phyloP scores from a whole-genome alignment of 768 basidiomycete genomes.

The Leccinum barrowsii region DNA sequence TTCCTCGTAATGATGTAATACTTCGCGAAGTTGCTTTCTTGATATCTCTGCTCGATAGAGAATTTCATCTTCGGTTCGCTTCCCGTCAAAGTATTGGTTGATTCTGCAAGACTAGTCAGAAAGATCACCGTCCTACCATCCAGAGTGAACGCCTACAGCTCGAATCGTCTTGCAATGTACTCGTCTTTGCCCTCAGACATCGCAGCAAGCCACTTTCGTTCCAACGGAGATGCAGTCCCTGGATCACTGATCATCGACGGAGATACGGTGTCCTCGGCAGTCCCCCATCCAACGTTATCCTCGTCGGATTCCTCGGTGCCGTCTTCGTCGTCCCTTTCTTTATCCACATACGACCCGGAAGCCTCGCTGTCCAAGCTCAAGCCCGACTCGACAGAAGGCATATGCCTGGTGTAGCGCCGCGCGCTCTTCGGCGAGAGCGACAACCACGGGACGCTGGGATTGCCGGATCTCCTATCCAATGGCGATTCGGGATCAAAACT shows the following conservation, averaged over 20 bases:
- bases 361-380: constrained; percentile 35
- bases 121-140: neutral
- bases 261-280: constrained; percentile 43
- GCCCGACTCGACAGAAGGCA: constrained; percentile 46
- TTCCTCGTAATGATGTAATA: constrained; percentile 84
- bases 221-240: constrained; percentile 70
- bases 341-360: constrained; percentile 26
- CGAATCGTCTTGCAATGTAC: constrained; percentile 67
- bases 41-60: constrained; percentile 84
- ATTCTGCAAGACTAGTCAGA: constrained; percentile 50
- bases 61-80: constrained; percentile 89
- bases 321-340: constrained; percentile 31
- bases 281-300: constrained; percentile 47
- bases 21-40: constrained; percentile 77
- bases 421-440: constrained; percentile 54
- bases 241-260: constrained; percentile 81
- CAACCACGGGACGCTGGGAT: constrained; percentile 41
- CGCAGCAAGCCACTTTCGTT: constrained; percentile 83
- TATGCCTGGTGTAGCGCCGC: constrained; percentile 41
- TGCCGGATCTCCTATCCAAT: constrained; percentile 11
- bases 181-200: constrained; percentile 84
- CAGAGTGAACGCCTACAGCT: constrained; percentile 50
- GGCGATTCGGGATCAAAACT: constrained; percentile 19
- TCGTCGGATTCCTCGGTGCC: constrained; percentile 43
- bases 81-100: constrained; percentile 92